Base-by-base conservation (phyloP, 2,329 filamentous ascomycete species). In the Penicillium concentricum region DNA sequence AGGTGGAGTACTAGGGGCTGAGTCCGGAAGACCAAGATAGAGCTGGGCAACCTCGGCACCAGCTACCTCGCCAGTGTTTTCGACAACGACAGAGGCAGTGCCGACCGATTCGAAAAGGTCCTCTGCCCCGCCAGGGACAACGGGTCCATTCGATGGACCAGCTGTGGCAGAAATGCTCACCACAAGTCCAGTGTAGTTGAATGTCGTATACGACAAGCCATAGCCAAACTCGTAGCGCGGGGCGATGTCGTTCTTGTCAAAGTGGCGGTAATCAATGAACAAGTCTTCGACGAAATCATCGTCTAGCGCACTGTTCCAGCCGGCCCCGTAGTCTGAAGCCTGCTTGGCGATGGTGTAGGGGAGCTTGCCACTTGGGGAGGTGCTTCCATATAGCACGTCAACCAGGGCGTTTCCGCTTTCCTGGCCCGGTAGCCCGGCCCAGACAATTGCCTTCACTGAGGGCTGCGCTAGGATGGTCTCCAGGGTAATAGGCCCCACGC, bases 361-460 rank as follows among this genome's bases (percentile, higher is more conserved):
- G 0, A 89, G 75, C 55, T 84, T 83, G 2, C 85, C 86, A 0
- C 69, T 76, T 1, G 78, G 78, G 6, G 72, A 72, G 4, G 69
- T 61, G n/a, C 67, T 64, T 3, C 79, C 79, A 58, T 78, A 81
- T 1, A 81, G 64, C 12, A 81, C 69, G 34, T 81, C 79, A 4
- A 71, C 75, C 13, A 81, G 69, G 1, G 74, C 72, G 38, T 79
- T 79, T 30, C 79, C 79, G 28, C 73, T 76, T 60, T 81, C 77
- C 46, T 80, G 84, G 0, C 87, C 87, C 0, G 86, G 86, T 0
- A 88, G 73, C 61, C 88, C 85, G 2, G 84, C 85, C 66, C 85
- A 84, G 1, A 89, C 76, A 32, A 89, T 75, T 1, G 81, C 85
- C 2, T 84, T 87, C 28, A 89, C 81, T 57, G 87, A 87, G 16